Percentiles rank a stretch among this genome's conserved stretches.
Evolutionary conservation across 2,329 filamentous ascomycete species (phyloP).

Genomic region (Xylaria sp.): DNA sequence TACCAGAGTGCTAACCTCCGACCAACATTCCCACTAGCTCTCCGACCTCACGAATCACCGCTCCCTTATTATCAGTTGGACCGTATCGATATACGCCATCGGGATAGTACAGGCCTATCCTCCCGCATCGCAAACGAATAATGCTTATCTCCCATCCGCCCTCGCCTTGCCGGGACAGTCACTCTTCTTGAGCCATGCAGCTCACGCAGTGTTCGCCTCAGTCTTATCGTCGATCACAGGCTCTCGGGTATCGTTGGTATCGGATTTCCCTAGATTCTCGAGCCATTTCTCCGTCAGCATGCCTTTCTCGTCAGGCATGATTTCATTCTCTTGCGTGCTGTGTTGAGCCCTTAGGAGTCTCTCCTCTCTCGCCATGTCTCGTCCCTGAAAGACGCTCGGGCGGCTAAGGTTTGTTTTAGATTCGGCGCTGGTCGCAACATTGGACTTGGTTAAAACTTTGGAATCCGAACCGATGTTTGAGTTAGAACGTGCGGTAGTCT

Average conservation of each 20-base stretch:
- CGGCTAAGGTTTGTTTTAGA: not conserved
- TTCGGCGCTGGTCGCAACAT: not conserved
- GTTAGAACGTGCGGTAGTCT: not conserved
- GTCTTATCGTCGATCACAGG: not conserved
- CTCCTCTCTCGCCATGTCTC: constrained; percentile 14
- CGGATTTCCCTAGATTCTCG: constrained; percentile 11
- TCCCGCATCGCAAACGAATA: not conserved
- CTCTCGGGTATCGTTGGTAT: not conserved
- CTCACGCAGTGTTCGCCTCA: not conserved
- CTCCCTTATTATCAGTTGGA: not conserved
- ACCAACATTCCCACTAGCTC: not conserved
- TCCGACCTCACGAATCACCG: not conserved
- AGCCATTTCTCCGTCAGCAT: constrained; percentile 38
- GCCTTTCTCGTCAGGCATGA: not conserved
- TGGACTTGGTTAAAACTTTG: not conserved
- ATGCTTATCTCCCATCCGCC: not conserved
- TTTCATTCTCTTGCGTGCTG: not conserved
- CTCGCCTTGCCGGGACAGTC: not conserved
- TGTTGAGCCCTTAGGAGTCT: constrained; percentile 30
- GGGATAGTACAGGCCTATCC: not conserved
- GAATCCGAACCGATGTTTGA: not conserved
- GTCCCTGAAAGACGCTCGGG: constrained; percentile 1
- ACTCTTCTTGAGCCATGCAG: not conserved
- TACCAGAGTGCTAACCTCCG: not conserved
- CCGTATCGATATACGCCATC: not conserved